Base-by-base conservation (phyloP, 2,329 filamentous ascomycete genomes). In the Fusarium liriodendri region DNA sequence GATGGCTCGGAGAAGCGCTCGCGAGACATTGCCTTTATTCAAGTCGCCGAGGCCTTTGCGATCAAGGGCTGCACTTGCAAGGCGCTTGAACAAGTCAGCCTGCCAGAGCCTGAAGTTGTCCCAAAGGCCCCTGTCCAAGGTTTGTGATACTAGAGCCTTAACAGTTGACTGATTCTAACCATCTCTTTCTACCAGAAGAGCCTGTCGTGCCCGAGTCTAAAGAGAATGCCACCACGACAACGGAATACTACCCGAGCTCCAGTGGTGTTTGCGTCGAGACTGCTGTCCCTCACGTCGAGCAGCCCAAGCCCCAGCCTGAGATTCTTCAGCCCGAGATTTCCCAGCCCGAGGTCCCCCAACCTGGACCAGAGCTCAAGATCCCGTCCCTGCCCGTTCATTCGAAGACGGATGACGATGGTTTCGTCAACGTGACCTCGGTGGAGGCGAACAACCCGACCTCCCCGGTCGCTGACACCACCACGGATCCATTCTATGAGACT, bases 21-120 rank as follows among this genome's bases (percentile, higher is more conserved):
- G 6, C 47, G 65, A n/a, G 69, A 71, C n/a, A 62, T 71, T 40
- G 62, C 65, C 32, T 71, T 71, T n/a, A 55, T 71, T 16, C 57
- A 66, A 18, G 61, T 71, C 52, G 62, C 65, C 1, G 62, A 71
- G 22, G 62, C 72, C 6, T 40, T 66, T 13, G 40, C 32, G 5
- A 42, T 71, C 16, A 68, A 70, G n/a, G 47, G 54, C 10, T 50
- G 61, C 47, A 54, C 37, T 35, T 62, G 62, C 57, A 65, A 68
- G 32, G 22, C 59, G 11, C 37, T 64, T 18, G 60, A 67, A 11
- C 38, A 45, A n/a, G 32, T 59, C 25, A 47, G 37, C 11, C 10
- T 55, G 25, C 52, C 32, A 35, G 52, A 32, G 22, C 40, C 32
- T 25, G 29, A 59, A 11, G 7, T 13, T 33, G 22, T 20, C 18